A percentile compares a stretch with the other conserved stretches of the same genome.
Conservation (phyloP, 31 red algal species). For the Odonthalia washingtoniensis region DNA sequence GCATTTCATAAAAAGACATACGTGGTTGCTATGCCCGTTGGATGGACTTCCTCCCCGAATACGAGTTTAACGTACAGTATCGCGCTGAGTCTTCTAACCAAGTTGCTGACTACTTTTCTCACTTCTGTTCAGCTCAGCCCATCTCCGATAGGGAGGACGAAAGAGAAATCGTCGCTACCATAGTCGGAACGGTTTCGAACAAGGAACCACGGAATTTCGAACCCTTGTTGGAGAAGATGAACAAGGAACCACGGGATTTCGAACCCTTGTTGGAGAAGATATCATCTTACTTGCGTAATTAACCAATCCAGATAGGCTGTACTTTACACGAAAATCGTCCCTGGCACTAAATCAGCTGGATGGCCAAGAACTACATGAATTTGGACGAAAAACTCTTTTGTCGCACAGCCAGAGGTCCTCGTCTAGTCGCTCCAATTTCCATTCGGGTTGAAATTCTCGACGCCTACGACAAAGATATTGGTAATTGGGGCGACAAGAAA, state of each 20-base stretch:
- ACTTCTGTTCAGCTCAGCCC: background rate
- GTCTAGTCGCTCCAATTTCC: background rate
- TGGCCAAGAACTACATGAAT: background rate
- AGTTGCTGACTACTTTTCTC: background rate
- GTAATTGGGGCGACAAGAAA: too few relatives aligned
- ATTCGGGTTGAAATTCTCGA: background rate
- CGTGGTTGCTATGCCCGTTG: too few relatives aligned
- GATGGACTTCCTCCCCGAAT: too few relatives aligned
- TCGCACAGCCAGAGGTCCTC: background rate
- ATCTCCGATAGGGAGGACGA: background rate
- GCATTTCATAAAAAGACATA: too few relatives aligned
- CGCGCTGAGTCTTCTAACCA: too few relatives aligned
- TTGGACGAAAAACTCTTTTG: slow-evolving; percentile 3
- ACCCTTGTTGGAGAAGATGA: too few relatives aligned
- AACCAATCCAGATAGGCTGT: background rate
- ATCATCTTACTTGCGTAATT: background rate
- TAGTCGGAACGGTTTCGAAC: too few relatives aligned
- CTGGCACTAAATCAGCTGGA: background rate
- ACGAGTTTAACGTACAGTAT: too few relatives aligned
- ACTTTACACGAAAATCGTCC: background rate
- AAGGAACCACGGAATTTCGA: background rate
- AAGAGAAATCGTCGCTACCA: background rate
- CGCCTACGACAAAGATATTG: background rate
- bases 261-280: background rate
- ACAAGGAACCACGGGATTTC: too few relatives aligned